Base-by-base conservation (phyloP, 2,329 filamentous ascomycete species). In the Pestalotiopsis fici region DNA sequence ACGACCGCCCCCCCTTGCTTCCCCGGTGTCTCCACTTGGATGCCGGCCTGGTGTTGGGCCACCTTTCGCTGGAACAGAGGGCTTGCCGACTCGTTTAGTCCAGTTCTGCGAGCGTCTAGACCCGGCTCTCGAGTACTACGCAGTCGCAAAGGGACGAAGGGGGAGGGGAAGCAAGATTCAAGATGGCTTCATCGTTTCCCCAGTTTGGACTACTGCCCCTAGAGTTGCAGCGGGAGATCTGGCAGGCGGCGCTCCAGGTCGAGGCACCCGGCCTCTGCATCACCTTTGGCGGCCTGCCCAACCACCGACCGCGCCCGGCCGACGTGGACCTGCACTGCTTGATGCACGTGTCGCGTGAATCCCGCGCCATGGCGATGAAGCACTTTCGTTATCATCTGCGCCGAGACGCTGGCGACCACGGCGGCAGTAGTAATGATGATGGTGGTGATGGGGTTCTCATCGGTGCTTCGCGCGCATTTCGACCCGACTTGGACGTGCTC, bases 141-240 rank as follows among this genome's bases (percentile, higher is more conserved):
- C 55, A 31, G n/a, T 60, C 15, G 31, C 31, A 35, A 35, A 6
- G 31, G 31, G 31, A 35, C 31, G 6, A 35, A 35, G 31, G 11
- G 31, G 31, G 11, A 27, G n/a, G 27, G 15, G 57, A 57, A 31
- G 23, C 21, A 57, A 23, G 15, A 25, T 3, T 7, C 23, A 15
- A 28, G n/a, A 31, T 37, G 57, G 31, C 31, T 4, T 21, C 57
- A 35, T 60, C 57, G 31, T 60, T 60, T 18, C 28, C 57, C 7
- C 57, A 37, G 27, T 60, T 60, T 21, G n/a, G 15, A 15, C 27
- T 35, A 21, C 28, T 60, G n/a, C 57, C 57, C 18, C 57, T 60
- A 27, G 57, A 60, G 57, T 27, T 60, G 57, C 57, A 37, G 57
- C 27, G 57, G 27, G 27, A 60, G 57, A 37, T 60, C 57, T 60